Conservation (phyloP, 2,329 filamentous ascomycete genomes). For the Paracorniculantispora psalliotae region DNA sequence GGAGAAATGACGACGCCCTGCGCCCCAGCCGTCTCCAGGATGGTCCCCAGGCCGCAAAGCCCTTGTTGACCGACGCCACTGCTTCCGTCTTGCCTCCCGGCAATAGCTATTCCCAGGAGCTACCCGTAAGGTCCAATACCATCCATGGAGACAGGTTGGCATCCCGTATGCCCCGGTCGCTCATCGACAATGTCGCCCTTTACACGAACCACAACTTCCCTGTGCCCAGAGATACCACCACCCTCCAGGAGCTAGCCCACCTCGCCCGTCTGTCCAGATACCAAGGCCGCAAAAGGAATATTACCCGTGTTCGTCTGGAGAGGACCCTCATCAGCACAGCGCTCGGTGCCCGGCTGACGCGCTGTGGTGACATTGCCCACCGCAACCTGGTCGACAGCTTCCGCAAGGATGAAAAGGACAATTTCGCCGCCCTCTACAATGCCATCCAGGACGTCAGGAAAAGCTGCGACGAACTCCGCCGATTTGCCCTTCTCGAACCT, state of each 20-base stretch:
- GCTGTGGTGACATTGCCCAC: constrained; percentile 69
- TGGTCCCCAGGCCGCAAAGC: constrained; percentile 6
- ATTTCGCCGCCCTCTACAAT: constrained; percentile 69
- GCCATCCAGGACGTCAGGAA: constrained; percentile 74
- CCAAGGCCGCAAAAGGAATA: constrained; percentile 73
- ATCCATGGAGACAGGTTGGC: constrained; percentile 5
- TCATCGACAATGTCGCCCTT: constrained; percentile 61
- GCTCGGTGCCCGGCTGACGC: constrained; percentile 66
- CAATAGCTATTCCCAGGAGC: background rate
- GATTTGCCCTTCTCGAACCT: constrained; percentile 66
- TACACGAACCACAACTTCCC: constrained; percentile 59
- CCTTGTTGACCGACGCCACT: constrained; percentile 3
- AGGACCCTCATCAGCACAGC: constrained; percentile 70
- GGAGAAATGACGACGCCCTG: background rate
- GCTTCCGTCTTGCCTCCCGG: background rate
- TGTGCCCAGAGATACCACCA: constrained; percentile 60
- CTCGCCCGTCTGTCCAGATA: constrained; percentile 73
- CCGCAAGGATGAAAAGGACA: constrained; percentile 71
- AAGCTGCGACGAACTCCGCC: constrained; percentile 67
- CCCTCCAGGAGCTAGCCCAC: constrained; percentile 72
- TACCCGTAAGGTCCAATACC: constrained; percentile 2
- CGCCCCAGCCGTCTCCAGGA: constrained; percentile 5
- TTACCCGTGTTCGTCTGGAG: constrained; percentile 68
- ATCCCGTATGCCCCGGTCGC: constrained; percentile 32
- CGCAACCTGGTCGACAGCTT: constrained; percentile 74